phyloP scores from a whole-genome alignment of 345 rosid genomes.

The Eucalyptus polybractea region DNA sequence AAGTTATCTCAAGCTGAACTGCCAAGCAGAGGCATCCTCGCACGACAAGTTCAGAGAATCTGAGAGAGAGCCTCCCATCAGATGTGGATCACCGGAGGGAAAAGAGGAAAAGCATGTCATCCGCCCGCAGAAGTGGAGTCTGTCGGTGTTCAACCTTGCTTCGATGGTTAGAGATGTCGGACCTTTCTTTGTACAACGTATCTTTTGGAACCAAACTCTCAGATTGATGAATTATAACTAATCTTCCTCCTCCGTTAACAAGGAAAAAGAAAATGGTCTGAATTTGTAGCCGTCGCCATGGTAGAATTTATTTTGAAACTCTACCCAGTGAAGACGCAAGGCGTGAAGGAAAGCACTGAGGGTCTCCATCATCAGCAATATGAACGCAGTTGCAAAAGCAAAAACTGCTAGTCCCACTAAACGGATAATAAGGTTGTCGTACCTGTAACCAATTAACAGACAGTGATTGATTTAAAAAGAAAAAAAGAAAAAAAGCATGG shows the following conservation, averaged over 20 bases:
- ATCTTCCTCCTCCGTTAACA: slow-evolving; percentile 53
- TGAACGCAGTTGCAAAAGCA: slow-evolving; percentile 90
- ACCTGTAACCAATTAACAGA: slow-evolving; percentile 29
- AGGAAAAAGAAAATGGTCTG: slow-evolving; percentile 74
- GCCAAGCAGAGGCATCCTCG: background rate
- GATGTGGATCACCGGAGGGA: background rate
- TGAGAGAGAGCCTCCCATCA: background rate
- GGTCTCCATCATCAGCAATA: slow-evolving; percentile 94
- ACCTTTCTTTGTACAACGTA: background rate
- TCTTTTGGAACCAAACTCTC: background rate
- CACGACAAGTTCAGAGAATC: background rate
- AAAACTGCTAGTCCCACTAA: slow-evolving; percentile 73
- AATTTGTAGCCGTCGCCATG: slow-evolving; percentile 93
- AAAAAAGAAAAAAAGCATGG: background rate
- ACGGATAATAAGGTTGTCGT: slow-evolving; percentile 59
- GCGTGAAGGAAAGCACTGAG: slow-evolving; percentile 96
- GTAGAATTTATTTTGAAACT: slow-evolving; percentile 86
- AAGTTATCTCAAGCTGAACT: background rate
- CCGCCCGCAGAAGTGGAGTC: background rate
- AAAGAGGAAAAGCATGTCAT: background rate
- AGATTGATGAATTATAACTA: slow-evolving; percentile 1
- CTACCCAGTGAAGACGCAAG: slow-evolving; percentile 98
- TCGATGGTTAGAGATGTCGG: background rate
- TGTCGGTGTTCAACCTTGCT: background rate
- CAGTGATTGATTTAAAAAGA: background rate